A percentile compares a stretch with the other conserved stretches of the same genome.
Conservation (phyloP, 176 grass and related monocot species). For the Oryza brachyantha region DNA sequence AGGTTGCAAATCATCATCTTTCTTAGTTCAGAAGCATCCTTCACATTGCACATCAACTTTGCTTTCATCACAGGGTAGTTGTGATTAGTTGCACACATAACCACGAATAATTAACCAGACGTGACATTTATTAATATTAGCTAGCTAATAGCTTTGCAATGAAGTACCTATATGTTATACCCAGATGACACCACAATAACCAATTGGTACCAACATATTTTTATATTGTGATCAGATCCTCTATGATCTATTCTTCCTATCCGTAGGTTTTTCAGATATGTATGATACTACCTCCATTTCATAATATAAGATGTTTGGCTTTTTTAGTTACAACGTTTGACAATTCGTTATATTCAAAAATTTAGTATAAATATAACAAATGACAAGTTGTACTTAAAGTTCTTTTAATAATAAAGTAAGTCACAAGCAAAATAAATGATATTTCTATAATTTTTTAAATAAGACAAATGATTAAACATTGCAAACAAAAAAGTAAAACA, state of each 20-base stretch:
- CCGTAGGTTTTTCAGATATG: not conserved
- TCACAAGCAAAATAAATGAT: too few species aligned
- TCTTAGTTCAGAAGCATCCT: constrained; percentile 36
- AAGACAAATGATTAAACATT: too few species aligned
- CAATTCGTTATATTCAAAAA: too few species aligned
- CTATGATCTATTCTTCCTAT: not conserved
- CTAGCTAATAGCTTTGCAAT: not conserved
- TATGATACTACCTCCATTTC: too few species aligned
- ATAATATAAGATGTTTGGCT: too few species aligned
- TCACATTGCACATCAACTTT: constrained; percentile 23
- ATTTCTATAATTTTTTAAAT: too few species aligned
- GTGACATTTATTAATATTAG: constrained; percentile 27
- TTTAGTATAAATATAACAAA: too few species aligned
- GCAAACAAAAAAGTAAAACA: too few species aligned
- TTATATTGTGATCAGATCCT: not conserved
- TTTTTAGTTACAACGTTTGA: too few species aligned
- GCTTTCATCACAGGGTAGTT: constrained; percentile 24
- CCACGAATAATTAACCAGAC: constrained; percentile 27
- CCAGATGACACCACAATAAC: not conserved
- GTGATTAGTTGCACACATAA: constrained; percentile 30
- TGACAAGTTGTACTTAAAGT: too few species aligned
- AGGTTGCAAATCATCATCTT: constrained; percentile 11
- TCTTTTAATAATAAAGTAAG: too few species aligned
- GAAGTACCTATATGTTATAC: not conserved
- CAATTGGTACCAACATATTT: not conserved